Evolutionary conservation across 2,329 filamentous ascomycete species (phyloP).

Genomic region (Pseudofabraea citricarpa): DNA sequence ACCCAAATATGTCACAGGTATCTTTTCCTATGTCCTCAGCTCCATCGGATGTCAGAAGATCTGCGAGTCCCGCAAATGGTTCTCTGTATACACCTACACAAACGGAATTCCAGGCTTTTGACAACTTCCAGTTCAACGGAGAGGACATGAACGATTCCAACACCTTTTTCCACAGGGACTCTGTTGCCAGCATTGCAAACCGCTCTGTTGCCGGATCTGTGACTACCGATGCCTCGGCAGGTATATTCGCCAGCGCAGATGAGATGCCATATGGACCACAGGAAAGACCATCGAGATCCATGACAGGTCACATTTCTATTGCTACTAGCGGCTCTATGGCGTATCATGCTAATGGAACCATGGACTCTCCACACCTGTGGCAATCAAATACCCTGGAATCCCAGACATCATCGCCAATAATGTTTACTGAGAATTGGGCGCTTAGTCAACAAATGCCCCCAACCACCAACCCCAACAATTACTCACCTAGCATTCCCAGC

Average conservation of each 20-base stretch:
- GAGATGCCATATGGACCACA: slow-evolving; percentile 13
- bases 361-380: slow-evolving; percentile 22
- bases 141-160: slow-evolving; percentile 20
- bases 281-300: slow-evolving; percentile 12
- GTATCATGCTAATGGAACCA: slow-evolving; percentile 15
- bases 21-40: slow-evolving; percentile 26
- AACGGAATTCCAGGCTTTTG: slow-evolving; percentile 23
- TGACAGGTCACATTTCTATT: slow-evolving; percentile 16
- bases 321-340: slow-evolving; percentile 15
- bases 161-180: slow-evolving; percentile 18
- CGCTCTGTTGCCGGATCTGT: slow-evolving; percentile 15
- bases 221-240: slow-evolving; percentile 16
- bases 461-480: slow-evolving; percentile 22
- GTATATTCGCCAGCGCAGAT: slow-evolving; percentile 18
- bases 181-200: slow-evolving; percentile 13
- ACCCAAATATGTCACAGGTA: slow-evolving; percentile 20
- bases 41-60: slow-evolving; percentile 26
- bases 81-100: slow-evolving; percentile 23
- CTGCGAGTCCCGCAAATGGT: slow-evolving; percentile 23
- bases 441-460: slow-evolving; percentile 17
- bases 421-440: slow-evolving; percentile 21
- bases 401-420: slow-evolving; percentile 21
- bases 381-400: slow-evolving; percentile 21
- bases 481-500: slow-evolving; percentile 11
- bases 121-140: slow-evolving; percentile 21